A percentile compares a stretch with the other conserved stretches of the same genome.
Conservation (phyloP, 2,329 filamentous ascomycete genomes). For the Blumeriella jaapii region DNA sequence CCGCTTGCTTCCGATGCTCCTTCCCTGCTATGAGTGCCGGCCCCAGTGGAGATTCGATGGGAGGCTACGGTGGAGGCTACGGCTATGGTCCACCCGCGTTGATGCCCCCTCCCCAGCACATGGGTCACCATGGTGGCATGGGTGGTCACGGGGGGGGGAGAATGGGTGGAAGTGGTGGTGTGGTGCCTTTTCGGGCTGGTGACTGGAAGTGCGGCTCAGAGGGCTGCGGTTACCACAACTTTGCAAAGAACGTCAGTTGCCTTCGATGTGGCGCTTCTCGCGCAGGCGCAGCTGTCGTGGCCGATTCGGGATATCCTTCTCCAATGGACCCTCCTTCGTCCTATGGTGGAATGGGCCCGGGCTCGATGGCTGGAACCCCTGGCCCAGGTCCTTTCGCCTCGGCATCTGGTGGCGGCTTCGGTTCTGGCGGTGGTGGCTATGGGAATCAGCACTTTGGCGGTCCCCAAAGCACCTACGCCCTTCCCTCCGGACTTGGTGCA, state of each 20-base stretch:
- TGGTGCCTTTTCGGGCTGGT: constrained; percentile 93
- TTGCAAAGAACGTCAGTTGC: constrained; percentile 98
- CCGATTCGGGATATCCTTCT: constrained; percentile 83
- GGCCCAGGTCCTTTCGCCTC: constrained; percentile 68
- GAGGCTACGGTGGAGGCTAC: constrained; percentile 44
- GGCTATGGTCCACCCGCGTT: constrained; percentile 66
- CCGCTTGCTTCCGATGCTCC: constrained; percentile 96
- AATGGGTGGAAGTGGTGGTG: constrained; percentile 70
- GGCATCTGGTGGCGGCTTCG: constrained; percentile 55
- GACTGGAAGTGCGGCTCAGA: constrained; percentile 99
- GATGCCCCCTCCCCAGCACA: constrained; percentile 69
- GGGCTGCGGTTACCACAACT: constrained; percentile 97
- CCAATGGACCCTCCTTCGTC: constrained; percentile 77
- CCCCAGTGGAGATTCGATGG: constrained; percentile 59
- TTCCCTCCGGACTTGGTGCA: constrained; percentile 76
- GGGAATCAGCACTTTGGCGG: constrained; percentile 73
- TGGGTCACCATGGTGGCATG: constrained; percentile 43
- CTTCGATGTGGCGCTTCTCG: constrained; percentile 91
- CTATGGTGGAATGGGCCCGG: constrained; percentile 77
- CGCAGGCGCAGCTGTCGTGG: constrained; percentile 85
- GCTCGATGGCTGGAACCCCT: constrained; percentile 74
- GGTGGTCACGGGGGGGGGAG: constrained; percentile 50
- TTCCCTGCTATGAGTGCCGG: constrained; percentile 87
- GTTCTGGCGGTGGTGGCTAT: constrained; percentile 50
- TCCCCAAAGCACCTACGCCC: constrained; percentile 76